Conservation (phyloP, 306 rosid genomes). For the Spatholobus suberectus region DNA sequence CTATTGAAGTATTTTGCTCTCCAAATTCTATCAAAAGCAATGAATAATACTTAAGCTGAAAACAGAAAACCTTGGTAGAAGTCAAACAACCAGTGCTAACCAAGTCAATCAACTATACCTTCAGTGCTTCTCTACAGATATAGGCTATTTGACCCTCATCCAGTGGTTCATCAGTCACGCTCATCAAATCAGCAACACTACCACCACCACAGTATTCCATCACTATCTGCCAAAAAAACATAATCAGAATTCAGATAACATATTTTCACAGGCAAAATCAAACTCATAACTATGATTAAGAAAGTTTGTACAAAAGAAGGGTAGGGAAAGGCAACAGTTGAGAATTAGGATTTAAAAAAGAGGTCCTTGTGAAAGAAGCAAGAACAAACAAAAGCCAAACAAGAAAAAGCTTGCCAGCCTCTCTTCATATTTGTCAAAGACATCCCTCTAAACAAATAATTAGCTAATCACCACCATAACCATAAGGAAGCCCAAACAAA, state of each 20-base stretch:
- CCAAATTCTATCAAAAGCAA: slow-evolving; percentile 25
- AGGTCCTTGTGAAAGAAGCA: not conserved
- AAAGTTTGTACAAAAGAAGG: not conserved
- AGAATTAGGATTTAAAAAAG: not conserved
- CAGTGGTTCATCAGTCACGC: slow-evolving; percentile 79
- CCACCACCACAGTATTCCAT: slow-evolving; percentile 99
- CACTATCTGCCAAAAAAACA: slow-evolving; percentile 83
- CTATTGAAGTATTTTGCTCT: not conserved
- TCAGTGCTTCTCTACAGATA: slow-evolving; percentile 92
- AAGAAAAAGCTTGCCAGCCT: not conserved
- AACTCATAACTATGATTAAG: not conserved
- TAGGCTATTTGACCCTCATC: slow-evolving; percentile 97
- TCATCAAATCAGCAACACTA: slow-evolving; percentile 95
- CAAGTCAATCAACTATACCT: slow-evolving; percentile 61
- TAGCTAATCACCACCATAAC: slow-evolving; percentile 20
- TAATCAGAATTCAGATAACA: slow-evolving; percentile 51
- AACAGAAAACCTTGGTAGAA: slow-evolving; percentile 24
- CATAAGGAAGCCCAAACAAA: slow-evolving; percentile 10
- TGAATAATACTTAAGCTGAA: slow-evolving; percentile 10
- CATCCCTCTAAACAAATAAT: slow-evolving; percentile 11
- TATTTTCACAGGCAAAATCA: slow-evolving; percentile 33
- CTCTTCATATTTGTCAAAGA: not conserved
- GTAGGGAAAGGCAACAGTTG: not conserved
- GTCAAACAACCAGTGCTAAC: slow-evolving; percentile 21
- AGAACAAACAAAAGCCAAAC: slow-evolving; percentile 28